Conservation (phyloP, 83 land plant species). For the Larix sibirica region DNA sequence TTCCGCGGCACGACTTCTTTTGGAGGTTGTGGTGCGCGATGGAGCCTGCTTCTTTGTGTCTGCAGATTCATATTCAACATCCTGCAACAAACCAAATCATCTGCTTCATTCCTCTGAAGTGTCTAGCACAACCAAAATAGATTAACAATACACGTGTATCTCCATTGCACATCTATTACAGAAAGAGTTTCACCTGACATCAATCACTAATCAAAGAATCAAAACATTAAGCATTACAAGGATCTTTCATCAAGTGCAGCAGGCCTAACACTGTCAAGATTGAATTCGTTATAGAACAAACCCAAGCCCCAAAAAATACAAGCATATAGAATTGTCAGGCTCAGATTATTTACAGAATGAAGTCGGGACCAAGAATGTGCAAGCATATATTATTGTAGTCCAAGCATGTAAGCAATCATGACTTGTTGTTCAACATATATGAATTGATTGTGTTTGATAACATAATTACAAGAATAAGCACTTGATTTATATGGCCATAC, state of each 20-base stretch:
- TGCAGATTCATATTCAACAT: constrained; percentile 61
- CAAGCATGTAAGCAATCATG: neutral
- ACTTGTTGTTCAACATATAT: neutral
- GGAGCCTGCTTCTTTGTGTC: constrained; percentile 51
- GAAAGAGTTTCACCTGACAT: too few species aligned
- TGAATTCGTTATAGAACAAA: neutral
- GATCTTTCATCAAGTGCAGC: neutral
- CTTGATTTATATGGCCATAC: too few species aligned
- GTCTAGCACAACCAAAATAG: neutral
- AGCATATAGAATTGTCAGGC: too few species aligned
- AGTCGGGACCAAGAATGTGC: too few species aligned
- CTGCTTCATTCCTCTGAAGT: neutral
- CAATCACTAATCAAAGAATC: neutral
- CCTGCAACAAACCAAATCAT: constrained; percentile 32
- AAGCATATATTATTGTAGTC: too few species aligned
- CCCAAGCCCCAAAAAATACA: neutral
- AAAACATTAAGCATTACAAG: neutral
- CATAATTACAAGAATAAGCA: too few species aligned
- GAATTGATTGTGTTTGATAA: neutral
- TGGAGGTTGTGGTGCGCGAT: constrained; percentile 43
- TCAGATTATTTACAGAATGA: too few species aligned
- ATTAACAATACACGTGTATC: too few species aligned
- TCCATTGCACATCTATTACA: too few species aligned
- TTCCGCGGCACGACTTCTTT: constrained; percentile 87
- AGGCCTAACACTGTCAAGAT: neutral